Conservation (phyloP, 306 rosid species). For the Citrullus mucosospermus region DNA sequence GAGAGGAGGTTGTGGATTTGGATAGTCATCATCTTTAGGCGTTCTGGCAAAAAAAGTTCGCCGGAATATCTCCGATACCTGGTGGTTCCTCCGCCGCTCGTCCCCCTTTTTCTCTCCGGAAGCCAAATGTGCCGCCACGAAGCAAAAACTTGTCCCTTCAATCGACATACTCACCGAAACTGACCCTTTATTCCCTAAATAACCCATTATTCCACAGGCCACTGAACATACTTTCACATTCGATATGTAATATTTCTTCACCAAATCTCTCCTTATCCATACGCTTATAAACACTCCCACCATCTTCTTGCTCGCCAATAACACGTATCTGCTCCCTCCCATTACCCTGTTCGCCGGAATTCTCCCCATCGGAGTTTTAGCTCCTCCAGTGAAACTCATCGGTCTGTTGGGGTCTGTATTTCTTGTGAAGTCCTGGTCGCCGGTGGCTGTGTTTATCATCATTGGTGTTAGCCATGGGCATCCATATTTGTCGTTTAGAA, state of each 20-base stretch:
- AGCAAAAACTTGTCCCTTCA: conserved; percentile 93
- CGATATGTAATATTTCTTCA: conserved; percentile 41
- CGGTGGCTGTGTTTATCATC: conserved; percentile 21
- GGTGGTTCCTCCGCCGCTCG: conserved; percentile 64
- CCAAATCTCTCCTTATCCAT: conserved; percentile 56
- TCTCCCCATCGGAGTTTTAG: conserved; percentile 11
- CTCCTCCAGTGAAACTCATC: conserved; percentile 5
- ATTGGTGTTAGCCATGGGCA: conserved; percentile 46
- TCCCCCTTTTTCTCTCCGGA: conserved; percentile 89
- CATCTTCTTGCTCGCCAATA: conserved; percentile 85
- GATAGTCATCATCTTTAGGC: conserved; percentile 17
- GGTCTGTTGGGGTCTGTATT: conserved; percentile 2
- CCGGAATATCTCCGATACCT: conserved; percentile 64
- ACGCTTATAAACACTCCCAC: conserved; percentile 85
- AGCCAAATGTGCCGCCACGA: conserved; percentile 72
- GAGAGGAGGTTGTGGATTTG: conserved; percentile 31
- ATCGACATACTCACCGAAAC: conserved; percentile 77
- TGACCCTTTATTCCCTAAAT: conserved; percentile 81
- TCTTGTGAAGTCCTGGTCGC: conserved; percentile 16
- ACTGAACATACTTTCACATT: conserved; percentile 72
- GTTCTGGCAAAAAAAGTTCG: conserved; percentile 49
- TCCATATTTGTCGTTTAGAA: conserved; percentile 41
- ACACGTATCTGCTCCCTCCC: conserved; percentile 29
- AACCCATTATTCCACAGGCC: conserved; percentile 98
- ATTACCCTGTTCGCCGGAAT: neutral